Conservation (phyloP, 225 moss, liverwort and hornwort species). For the Pseudisothecium myosuroides region DNA sequence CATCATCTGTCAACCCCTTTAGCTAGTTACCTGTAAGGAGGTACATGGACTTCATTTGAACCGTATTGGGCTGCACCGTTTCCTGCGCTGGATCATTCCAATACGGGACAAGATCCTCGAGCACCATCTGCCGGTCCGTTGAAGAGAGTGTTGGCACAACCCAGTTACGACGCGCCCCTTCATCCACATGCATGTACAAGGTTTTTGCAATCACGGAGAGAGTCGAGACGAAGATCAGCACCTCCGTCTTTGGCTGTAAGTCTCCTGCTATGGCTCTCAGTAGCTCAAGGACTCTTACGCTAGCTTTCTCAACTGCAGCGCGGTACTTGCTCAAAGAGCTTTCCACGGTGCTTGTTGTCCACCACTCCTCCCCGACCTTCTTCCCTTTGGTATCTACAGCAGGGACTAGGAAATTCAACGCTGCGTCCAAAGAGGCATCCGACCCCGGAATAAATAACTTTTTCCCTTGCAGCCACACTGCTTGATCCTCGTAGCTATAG, state of each 20-base stretch:
- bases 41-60: conserved; percentile 70
- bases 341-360: conserved; percentile 61
- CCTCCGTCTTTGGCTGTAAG: conserved; percentile 58
- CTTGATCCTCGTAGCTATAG: conserved; percentile 57
- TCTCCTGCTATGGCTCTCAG: conserved; percentile 52
- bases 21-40: conserved; percentile 61
- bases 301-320: conserved; percentile 50
- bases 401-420: conserved; percentile 42
- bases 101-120: conserved; percentile 81
- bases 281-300: conserved; percentile 38
- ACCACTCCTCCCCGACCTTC: conserved; percentile 86
- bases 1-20: background rate
- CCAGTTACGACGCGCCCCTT: conserved; percentile 76
- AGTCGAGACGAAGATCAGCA: conserved; percentile 63
- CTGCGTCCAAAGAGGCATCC: conserved; percentile 36
- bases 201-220: conserved; percentile 75
- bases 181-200: conserved; percentile 62
- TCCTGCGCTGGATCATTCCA: conserved; percentile 66
- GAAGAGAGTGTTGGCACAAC: conserved; percentile 51
- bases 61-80: conserved; percentile 54
- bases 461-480: conserved; percentile 81
- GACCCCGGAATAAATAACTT: conserved; percentile 1
- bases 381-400: conserved; percentile 73
- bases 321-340: conserved; percentile 56
- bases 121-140: conserved; percentile 9